Percentiles rank a stretch among this genome's conserved stretches.
Evolutionary conservation across 352 stramenopile genomes (phyloP).

Genomic region (Phytophthora boehmeriae): DNA sequence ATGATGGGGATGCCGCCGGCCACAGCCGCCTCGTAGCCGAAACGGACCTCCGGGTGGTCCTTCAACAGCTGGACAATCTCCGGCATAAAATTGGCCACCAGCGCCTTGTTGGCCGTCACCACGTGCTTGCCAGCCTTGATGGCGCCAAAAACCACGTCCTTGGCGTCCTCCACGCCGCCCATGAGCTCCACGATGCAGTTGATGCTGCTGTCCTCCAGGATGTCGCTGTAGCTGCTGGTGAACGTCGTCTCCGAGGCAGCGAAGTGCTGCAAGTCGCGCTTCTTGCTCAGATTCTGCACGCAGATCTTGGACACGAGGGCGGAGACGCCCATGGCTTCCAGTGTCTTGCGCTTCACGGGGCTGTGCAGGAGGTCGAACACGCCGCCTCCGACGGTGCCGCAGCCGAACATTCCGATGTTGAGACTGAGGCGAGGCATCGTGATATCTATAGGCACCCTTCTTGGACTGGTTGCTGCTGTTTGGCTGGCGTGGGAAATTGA

Average conservation of each 20-base stretch:
- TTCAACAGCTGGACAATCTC: slow-evolving; percentile 90
- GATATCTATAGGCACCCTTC: too few relatives aligned
- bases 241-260: slow-evolving; percentile 51
- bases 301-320: slow-evolving; percentile 88
- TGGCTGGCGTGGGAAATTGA: slow-evolving; percentile 3
- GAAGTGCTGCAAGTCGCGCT: slow-evolving; percentile 70
- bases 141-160: slow-evolving; percentile 92
- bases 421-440: slow-evolving; percentile 43
- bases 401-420: slow-evolving; percentile 90
- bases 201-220: slow-evolving; percentile 92
- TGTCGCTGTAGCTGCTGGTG: slow-evolving; percentile 79
- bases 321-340: slow-evolving; percentile 69
- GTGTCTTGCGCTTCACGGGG: slow-evolving; percentile 53
- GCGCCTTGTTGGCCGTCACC: slow-evolving; percentile 97
- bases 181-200: slow-evolving; percentile 98
- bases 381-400: slow-evolving; percentile 87
- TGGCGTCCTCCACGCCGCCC: slow-evolving; percentile 94
- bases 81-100: slow-evolving; percentile 94
- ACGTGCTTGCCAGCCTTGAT: slow-evolving; percentile 93
- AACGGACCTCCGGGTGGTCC: slow-evolving; percentile 79
- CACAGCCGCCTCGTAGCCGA: slow-evolving; percentile 96
- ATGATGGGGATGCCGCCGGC: slow-evolving; percentile 98
- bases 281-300: slow-evolving; percentile 80
- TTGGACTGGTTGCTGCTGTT: too few relatives aligned
- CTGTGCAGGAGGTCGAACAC: slow-evolving; percentile 89